Base-by-base conservation (phyloP, 1,284 basidiomycete genomes). In the Malassezia restricta region DNA sequence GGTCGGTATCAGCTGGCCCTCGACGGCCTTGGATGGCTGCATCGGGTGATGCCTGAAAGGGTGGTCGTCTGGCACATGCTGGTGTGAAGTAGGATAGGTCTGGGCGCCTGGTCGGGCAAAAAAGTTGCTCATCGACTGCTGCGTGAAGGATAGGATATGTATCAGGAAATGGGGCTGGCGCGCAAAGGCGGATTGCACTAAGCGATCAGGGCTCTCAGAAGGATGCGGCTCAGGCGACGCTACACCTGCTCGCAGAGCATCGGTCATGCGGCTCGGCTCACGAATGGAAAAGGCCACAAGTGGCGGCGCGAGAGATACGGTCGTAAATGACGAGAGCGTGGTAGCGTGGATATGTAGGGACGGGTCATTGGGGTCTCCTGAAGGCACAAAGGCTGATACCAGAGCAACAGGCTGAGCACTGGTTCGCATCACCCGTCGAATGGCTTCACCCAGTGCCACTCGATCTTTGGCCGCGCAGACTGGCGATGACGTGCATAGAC, bases 371-470 rank as follows among this genome's bases (percentile, higher is more conserved):
- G 37, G 14, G 5, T n/a, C 24, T 8, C 38, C 45, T 20, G 20
- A 12, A 8, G 57, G 53, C n/a, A 58, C 15, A 31, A 49, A 51
- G 7, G 53, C 48, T 6, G 57, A 51, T 14, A 59, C 42, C 31
- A 59, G 40, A n/a, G 57, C 57, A 7, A 59, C 54, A 2, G 57
- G 54, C 37, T 59, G 57, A 11, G 57, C 57, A 29, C 53, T 48
- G 8, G 30, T 6, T 5, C 53, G 48, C 57, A 58, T 58, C 37
- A 55, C 39, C 6, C 40, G 17, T 6, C 41, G 40, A 38, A 55
- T 55, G 14, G 53, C 43, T 24, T 55, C 53, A 11, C 47, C 35
- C 6, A 55, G 43, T n/a, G 32, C 42, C 2, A 41, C 35, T n/a
- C 31, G 32, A n/a, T 42, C 41, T 35, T 42, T 17, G 17, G 32